phyloP scores from a whole-genome alignment of 2,329 filamentous ascomycete genomes.

The Grosmannia huntii region DNA sequence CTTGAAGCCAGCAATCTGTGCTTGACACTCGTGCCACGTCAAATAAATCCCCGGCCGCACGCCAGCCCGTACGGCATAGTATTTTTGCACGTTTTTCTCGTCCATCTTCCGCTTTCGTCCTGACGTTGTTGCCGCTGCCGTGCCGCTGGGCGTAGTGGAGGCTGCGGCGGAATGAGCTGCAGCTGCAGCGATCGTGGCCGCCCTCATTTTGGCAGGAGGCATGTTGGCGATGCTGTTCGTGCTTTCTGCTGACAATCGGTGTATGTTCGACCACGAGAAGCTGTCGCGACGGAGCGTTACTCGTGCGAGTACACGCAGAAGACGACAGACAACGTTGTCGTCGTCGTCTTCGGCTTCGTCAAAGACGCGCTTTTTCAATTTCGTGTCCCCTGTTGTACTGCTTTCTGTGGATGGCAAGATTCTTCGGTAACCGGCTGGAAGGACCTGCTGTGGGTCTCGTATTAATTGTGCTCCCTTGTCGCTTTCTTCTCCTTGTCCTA shows the following conservation, averaged over 20 bases:
- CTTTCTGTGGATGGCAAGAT: background rate
- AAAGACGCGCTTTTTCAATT: background rate
- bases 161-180: background rate
- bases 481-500: background rate
- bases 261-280: background rate
- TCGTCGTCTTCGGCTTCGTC: background rate
- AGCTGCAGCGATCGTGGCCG: background rate
- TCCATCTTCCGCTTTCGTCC: constrained; percentile 38
- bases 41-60: constrained; percentile 47
- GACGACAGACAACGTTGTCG: background rate
- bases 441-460: background rate
- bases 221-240: background rate
- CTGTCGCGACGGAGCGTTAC: background rate
- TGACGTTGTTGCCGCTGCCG: background rate
- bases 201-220: background rate
- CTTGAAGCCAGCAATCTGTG: constrained; percentile 45
- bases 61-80: constrained; percentile 49
- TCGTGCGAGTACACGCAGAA: background rate
- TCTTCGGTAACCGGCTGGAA: background rate
- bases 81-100: constrained; percentile 34
- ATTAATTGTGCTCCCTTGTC: background rate
- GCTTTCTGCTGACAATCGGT: background rate
- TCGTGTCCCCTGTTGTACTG: background rate
- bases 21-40: constrained; percentile 47
- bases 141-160: background rate